A percentile compares a stretch with the other conserved stretches of the same genome.
These are phyloP conservation scores for Neltuma alba DNA, from an alignment of 306 rosid genomes.

Conservation along the genomic window DNA sequence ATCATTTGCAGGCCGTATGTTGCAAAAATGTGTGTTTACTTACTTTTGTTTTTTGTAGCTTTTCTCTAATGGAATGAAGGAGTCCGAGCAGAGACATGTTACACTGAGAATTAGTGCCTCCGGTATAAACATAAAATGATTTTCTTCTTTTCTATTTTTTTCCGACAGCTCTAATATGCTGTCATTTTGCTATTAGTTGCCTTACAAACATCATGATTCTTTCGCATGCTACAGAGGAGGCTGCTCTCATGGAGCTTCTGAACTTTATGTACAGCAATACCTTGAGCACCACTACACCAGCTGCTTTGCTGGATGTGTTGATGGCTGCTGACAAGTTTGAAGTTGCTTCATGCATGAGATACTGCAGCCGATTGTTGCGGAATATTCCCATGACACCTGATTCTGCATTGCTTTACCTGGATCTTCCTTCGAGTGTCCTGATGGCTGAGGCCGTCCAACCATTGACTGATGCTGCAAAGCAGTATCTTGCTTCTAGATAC, in stretches of 20 bases:
- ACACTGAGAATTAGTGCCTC: conserved; percentile 86
- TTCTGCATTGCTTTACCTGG: conserved; percentile 91
- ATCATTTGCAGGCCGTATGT: background rate
- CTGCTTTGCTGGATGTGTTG: conserved; percentile 87
- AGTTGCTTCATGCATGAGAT: conserved; percentile 97
- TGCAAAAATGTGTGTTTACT: conserved; percentile 25
- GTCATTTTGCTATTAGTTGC: conserved; percentile 9
- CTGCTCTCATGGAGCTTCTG: conserved; percentile 93
- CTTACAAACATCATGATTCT: conserved; percentile 27
- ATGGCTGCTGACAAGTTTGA: conserved; percentile 99
- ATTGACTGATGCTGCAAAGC: conserved; percentile 93
- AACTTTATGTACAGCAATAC: conserved; percentile 95
- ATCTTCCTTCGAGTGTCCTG: conserved; percentile 90
- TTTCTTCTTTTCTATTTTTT: conserved; percentile 2
- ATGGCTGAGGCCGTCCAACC: conserved; percentile 99
- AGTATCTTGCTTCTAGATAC: conserved; percentile 83
- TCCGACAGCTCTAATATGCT: background rate
- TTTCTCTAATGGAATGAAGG: conserved; percentile 97
- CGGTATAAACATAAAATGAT: conserved; percentile 47
- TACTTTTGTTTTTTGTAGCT: conserved; percentile 49
- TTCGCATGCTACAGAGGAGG: conserved; percentile 75
- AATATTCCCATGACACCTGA: conserved; percentile 86
- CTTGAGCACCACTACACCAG: conserved; percentile 61
- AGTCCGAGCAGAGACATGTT: conserved; percentile 91
- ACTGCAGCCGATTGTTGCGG: conserved; percentile 77